These are phyloP conservation scores for Trametes cinnabarina DNA, from an alignment of 768 basidiomycete genomes.

Conservation along the genomic window DNA sequence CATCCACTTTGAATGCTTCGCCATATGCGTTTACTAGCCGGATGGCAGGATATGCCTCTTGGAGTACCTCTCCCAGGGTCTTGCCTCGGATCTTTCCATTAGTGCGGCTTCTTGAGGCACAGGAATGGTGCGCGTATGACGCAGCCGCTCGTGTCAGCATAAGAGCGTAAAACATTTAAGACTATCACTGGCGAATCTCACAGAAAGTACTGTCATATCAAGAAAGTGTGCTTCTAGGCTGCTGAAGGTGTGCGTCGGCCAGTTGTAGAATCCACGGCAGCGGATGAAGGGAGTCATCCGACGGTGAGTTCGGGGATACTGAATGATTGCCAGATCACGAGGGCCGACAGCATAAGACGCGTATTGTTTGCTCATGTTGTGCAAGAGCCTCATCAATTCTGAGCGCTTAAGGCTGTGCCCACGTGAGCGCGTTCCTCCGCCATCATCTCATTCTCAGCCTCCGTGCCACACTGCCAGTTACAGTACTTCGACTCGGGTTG, in stretches of 20 bases:
- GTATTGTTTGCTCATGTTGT: conserved; percentile 18
- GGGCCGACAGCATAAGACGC: conserved; percentile 6
- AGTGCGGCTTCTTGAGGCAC: conserved; percentile 1
- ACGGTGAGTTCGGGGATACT: neutral
- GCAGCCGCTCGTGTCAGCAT: neutral
- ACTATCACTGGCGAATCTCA: neutral
- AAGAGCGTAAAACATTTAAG: neutral
- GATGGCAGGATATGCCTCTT: conserved; percentile 16
- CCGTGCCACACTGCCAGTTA: too few relatives aligned
- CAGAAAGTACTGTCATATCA: too few relatives aligned
- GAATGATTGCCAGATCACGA: neutral
- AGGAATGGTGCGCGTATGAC: neutral
- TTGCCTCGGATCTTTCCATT: conserved; percentile 18
- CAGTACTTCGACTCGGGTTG: too few relatives aligned
- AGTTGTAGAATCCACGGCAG: too few relatives aligned
- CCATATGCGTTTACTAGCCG: neutral
- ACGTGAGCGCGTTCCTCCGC: conserved; percentile 10
- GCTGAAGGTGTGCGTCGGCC: too few relatives aligned
- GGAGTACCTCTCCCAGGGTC: neutral
- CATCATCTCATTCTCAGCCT: too few relatives aligned
- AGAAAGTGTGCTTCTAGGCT: too few relatives aligned
- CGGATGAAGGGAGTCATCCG: neutral
- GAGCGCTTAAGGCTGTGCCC: neutral
- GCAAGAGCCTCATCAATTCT: conserved; percentile 9
- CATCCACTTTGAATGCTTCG: neutral